Evolutionary conservation across 2,329 filamentous ascomycete genomes (phyloP).

Genomic region (Penicillium fuscoglaucum): DNA sequence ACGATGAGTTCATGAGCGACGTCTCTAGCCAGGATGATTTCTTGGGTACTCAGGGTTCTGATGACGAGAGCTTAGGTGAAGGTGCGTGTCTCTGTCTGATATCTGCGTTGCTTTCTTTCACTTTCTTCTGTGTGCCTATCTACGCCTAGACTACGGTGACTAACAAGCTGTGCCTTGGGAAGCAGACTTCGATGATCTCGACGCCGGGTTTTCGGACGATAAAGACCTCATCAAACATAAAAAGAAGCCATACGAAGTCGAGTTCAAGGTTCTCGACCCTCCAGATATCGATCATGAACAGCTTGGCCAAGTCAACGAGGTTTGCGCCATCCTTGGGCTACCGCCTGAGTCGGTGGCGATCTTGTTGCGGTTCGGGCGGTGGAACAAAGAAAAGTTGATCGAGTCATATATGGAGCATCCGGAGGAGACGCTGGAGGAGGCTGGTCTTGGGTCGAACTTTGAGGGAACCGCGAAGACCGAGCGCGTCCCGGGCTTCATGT

Average conservation of each 20-base stretch:
- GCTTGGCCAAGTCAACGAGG: constrained; percentile 80
- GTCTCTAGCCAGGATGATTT: constrained; percentile 74
- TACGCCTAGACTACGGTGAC: constrained; percentile 1
- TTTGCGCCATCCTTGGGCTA: constrained; percentile 87
- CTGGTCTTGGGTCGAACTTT: constrained; percentile 72
- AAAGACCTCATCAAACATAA: constrained; percentile 71
- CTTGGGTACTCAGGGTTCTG: constrained; percentile 67
- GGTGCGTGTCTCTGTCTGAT: constrained; percentile 32
- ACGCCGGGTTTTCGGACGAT: constrained; percentile 64
- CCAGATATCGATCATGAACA: constrained; percentile 82
- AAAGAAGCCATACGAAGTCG: constrained; percentile 76
- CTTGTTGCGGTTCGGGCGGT: constrained; percentile 81
- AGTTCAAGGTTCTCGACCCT: constrained; percentile 78
- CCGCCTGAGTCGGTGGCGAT: constrained; percentile 89
- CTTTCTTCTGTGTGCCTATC: not conserved
- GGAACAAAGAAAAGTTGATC: constrained; percentile 94
- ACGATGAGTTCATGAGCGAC: constrained; percentile 88
- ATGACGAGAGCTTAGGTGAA: constrained; percentile 59
- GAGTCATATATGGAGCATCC: constrained; percentile 94
- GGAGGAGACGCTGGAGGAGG: constrained; percentile 75
- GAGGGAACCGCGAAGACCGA: constrained; percentile 66
- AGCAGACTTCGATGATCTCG: constrained; percentile 59
- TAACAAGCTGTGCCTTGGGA: not conserved
- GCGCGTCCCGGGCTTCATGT: constrained; percentile 73
- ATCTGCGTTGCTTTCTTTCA: not conserved